Evolutionary conservation across 371 early-diverging fungal species (phyloP).

Genomic region (Zychaea mexicana): DNA sequence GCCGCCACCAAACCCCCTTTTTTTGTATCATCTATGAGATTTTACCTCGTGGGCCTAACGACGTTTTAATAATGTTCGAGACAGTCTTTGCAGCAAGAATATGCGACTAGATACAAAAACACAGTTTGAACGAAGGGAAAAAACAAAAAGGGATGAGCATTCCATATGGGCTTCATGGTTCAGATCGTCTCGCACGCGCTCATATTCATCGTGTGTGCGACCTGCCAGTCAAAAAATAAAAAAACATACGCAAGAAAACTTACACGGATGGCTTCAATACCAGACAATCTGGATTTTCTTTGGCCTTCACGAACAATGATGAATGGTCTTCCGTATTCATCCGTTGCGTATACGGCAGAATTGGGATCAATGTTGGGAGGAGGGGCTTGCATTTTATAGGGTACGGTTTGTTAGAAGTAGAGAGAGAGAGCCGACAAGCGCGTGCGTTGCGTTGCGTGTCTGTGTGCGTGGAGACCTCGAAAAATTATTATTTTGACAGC

Average conservation of each 20-base stretch:
- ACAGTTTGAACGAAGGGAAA: no score
- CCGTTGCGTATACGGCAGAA: constrained; percentile 67
- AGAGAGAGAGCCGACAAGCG: no score
- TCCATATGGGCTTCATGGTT: no score
- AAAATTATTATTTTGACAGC: no score
- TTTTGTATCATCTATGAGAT: background rate
- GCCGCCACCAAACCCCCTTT: background rate
- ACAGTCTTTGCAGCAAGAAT: constrained; percentile 98
- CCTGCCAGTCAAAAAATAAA: background rate
- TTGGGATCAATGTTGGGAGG: constrained; percentile 33
- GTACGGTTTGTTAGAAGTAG: no score
- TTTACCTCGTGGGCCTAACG: constrained; percentile 99
- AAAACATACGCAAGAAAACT: constrained; percentile 6
- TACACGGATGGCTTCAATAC: constrained; percentile 95
- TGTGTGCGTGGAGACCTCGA: no score
- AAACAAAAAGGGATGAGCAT: background rate
- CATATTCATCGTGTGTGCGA: background rate
- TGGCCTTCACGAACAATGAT: constrained; percentile 96
- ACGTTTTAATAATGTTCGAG: constrained; percentile 95
- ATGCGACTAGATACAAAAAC: constrained; percentile 78
- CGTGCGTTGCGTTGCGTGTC: no score
- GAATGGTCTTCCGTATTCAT: constrained; percentile 96
- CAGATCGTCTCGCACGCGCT: background rate
- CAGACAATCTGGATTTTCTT: constrained; percentile 81
- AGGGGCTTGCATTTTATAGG: background rate